Evolutionary conservation across 768 basidiomycete species (phyloP), one percentile per base, ranked within the genome.

Genomic region (Cytidiella melzeri): DNA sequence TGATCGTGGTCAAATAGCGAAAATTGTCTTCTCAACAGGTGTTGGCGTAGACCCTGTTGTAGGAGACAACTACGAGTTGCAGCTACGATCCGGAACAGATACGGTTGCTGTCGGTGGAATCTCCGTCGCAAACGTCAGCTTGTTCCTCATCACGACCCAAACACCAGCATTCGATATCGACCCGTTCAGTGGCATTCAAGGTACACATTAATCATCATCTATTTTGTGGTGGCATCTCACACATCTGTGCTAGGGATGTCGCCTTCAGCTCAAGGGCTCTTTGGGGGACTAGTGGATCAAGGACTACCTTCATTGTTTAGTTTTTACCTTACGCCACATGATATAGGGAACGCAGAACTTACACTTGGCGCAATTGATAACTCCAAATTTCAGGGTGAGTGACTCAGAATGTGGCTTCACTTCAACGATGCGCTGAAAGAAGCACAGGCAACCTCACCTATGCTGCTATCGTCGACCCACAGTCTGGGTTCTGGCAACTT

Each of bases 141-240:
- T 81, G 15, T 77, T 73, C 59, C 69, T 77, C 23, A 77, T 80
- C 61, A 75, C 74, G 5, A 61, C 74, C 51, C 76, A 81, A 62
- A 80, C 79, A 0, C 62, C 70, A 1, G 67, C 69, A 26, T 80
- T 80, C 61, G 63, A 69, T 43, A 70, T 74, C 15, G 74, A 80
- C 61, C 77, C 76, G 7, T 80, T 77, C 70, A 73, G 72, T 52
- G 78, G 77, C 3, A 80, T 79, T 44, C 73, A 75, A 62, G 78
- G 74, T 73, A 45, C 41, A 64, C 36, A 19, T 21, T 28, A n/a
- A n/a, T 38, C 26, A 36, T 2, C 24, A 12, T 6, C 26, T 26
- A 12, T 37, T 23, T 20, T 26, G 7, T 6, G 20, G 27, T 13
- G 7, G 28, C 11, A 19, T 6, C 13, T 30, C 40, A 24, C 24